Base-by-base conservation (phyloP, 1,284 basidiomycete species). In the Hemileccinum hortonii region DNA sequence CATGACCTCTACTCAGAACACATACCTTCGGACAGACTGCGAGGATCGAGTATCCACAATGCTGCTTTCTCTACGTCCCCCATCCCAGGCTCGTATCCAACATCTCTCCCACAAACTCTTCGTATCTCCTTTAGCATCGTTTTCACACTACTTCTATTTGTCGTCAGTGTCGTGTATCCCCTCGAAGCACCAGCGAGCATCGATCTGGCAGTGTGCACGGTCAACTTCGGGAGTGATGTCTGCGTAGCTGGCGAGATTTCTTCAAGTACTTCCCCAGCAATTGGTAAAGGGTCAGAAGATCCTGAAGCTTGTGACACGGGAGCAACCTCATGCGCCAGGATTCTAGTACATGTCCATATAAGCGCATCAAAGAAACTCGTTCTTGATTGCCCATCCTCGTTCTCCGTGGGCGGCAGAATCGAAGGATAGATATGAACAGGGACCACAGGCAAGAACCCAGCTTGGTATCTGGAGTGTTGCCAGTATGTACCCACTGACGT, bases 111-210 rank as follows among this genome's bases (percentile, higher is more conserved):
- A 6, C 36, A 47, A 6, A 43, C 46, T n/a, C 43, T 46, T 53
- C 16, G 50, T 53, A 50, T 60, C 60, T 84, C 84, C 54, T 78
- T 75, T 56, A 90, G 63, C 35, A 92, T 75, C n/a, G 85, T 83
- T 63, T 81, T 84, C 29, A 92, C 82, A 57, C 90, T 90, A 32
- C 85, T 79, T 59, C 82, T 80, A 58, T 92, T 92, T 18, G 89
- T 88, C 6, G 87, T 90, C 44, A 93, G 72, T 19, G 88, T 92
- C 51, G 91, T 92, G 86, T 89, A 87, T 2, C 86, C 84, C 30
- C 81, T 73, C 37, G 70, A 72, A 0, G 86, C 83, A 22, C 90
- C 91, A 67, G 80, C 80, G 11, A 86, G 73, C 71, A 90, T 73
- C 57, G 84, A 87, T 49, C 82, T 76, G 15, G 86, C 80, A 0